Evolutionary conservation across 148 eudicot species (phyloP).

Genomic region (Vaccinium macrocarpon): DNA sequence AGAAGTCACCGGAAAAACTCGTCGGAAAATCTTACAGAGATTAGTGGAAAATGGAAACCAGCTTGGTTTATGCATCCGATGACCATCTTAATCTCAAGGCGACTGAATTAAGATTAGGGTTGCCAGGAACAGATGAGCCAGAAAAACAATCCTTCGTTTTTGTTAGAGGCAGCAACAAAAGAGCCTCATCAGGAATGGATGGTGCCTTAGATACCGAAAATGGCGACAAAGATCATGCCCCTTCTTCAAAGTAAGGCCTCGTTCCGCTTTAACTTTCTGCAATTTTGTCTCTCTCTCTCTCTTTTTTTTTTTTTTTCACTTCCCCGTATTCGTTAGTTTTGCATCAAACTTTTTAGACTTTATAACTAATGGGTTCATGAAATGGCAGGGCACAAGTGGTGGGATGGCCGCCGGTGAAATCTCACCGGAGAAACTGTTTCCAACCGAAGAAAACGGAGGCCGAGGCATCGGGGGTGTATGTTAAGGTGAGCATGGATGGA

Average conservation of each 20-base stretch:
- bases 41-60: conserved; percentile 30
- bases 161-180: conserved; percentile 37
- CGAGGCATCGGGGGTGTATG: conserved; percentile 33
- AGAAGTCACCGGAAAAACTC: background rate
- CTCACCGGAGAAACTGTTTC: conserved; percentile 41
- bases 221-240: conserved; percentile 30
- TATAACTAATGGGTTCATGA: background rate
- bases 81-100: conserved; percentile 46
- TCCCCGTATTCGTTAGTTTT: background rate
- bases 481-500: conserved; percentile 66
- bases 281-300: no score
- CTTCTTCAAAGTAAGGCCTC: conserved; percentile 59
- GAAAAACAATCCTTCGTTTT: conserved; percentile 20
- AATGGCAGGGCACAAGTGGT: conserved; percentile 48
- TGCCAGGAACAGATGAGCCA: conserved; percentile 45
- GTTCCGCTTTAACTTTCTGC: no score
- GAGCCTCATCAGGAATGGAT: conserved; percentile 36
- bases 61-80: conserved; percentile 12
- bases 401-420: conserved; percentile 61
- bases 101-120: conserved; percentile 64
- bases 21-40: background rate
- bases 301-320: no score
- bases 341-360: background rate
- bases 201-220: conserved; percentile 27
- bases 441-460: conserved; percentile 32